These are phyloP conservation scores for Lathyrus tuberosus DNA, from an alignment of 306 rosid species.

Conservation along the genomic window DNA sequence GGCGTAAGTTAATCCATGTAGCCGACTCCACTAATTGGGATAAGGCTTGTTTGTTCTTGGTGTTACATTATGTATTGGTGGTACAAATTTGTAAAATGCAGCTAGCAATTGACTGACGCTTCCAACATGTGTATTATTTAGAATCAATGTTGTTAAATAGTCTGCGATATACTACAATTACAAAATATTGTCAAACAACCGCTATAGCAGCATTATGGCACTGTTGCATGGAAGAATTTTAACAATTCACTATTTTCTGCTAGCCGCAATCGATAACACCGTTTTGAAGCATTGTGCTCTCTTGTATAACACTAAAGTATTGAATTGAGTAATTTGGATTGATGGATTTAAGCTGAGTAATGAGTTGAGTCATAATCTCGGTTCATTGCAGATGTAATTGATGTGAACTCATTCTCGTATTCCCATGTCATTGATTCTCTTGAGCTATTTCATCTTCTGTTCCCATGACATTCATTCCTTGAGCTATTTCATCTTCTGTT, in stretches of 20 bases:
- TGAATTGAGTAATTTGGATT: conserved; percentile 1
- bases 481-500: conserved; percentile 13
- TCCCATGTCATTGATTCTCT: not conserved
- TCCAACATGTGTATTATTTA: not conserved
- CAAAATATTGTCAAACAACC: too few relatives aligned
- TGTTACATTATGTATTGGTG: not conserved
- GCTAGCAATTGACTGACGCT: not conserved
- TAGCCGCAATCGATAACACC: too few relatives aligned
- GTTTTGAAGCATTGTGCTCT: not conserved
- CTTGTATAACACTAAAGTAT: not conserved
- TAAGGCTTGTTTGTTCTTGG: too few relatives aligned
- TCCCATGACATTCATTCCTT: not conserved
- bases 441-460: conserved; percentile 9
- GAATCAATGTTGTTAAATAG: too few relatives aligned
- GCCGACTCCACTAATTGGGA: too few relatives aligned
- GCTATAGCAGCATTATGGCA: too few relatives aligned
- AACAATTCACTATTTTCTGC: too few relatives aligned
- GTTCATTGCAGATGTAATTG: conserved; percentile 14
- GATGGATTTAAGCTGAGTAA: conserved; percentile 9
- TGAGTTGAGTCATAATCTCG: conserved; percentile 25
- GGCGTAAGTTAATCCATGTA: too few relatives aligned
- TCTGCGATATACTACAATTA: too few relatives aligned
- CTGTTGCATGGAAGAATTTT: too few relatives aligned
- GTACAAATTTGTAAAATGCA: conserved; percentile 10
- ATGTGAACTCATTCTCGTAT: conserved; percentile 9